Base-by-base conservation (phyloP, 495 filamentous ascomycete genomes). In the Pyrenopolyporus hunteri region DNA sequence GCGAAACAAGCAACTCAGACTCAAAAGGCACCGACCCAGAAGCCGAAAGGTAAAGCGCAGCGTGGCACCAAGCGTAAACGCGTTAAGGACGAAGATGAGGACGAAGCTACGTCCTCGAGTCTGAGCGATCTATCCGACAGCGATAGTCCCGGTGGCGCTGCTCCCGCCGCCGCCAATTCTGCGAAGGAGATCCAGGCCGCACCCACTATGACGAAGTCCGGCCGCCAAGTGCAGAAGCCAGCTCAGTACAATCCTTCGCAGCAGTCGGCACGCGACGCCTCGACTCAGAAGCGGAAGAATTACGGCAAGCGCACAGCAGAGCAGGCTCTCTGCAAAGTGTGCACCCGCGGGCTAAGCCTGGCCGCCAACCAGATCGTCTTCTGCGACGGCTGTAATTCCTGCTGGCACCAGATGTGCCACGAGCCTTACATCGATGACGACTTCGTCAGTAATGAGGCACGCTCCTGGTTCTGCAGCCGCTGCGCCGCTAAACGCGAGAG, bases 361-460 rank as follows among this genome's bases (percentile, higher is more conserved):
- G 70, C 79, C 13, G 85, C 70, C 55, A 98, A 98, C 72, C 82
- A 86, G 76, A 97, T 98, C 52, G 94, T 98, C 6, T 94, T 96
- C 70, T 98, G 94, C 75, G 92, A 97, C 72, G 87, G 85, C 9
- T 98, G 94, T 77, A 92, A 94, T 69, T 80, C 79, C 8, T 83
- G 88, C 11, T 98, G 92, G 85, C 94, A 98, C 72, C 93, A 96
- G 73, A 82, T 83, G 59, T 98, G 94, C 67, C 93, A 97, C 72
- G 85, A 94, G 62, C 92, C 94, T 0, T 82, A 82, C 3, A 92
- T 98, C 61, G 78, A 80, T 6, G 82, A 87, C 56, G 83, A 89
- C 8, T 84, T 89, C 6, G 83, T 96, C 3, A 70, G 54, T 22
- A 77, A 87, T 57, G 85, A 87, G 45, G 82, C 80, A 50, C 83